Conservation (phyloP, 495 filamentous ascomycete genomes). For the Aspergillus wentii region DNA sequence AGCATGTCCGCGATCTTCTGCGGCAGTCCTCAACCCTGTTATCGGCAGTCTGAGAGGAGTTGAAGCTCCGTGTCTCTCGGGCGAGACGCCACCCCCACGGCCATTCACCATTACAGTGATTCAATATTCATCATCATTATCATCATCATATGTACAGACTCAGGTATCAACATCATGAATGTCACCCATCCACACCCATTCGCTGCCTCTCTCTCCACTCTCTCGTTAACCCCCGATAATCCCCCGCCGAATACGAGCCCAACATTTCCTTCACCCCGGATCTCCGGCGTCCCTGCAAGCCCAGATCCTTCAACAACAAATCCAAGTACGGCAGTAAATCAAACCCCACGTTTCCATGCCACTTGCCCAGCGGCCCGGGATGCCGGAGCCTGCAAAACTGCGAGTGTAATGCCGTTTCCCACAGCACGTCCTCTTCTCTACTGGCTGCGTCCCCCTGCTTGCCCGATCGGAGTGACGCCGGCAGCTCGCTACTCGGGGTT, state of each 20-base stretch:
- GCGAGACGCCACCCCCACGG: too few species aligned
- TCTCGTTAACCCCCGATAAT: constrained; percentile 46
- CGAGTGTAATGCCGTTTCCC: neutral
- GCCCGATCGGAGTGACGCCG: constrained; percentile 1
- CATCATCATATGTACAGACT: too few species aligned
- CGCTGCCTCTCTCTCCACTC: constrained; percentile 30
- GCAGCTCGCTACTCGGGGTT: neutral
- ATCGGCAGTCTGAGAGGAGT: too few species aligned
- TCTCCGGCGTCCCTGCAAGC: constrained; percentile 3
- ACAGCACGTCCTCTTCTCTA: neutral
- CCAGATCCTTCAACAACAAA: constrained; percentile 6
- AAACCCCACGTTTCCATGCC: neutral
- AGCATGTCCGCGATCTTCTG: too few species aligned
- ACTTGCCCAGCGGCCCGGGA: constrained; percentile 4
- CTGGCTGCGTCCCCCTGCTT: too few species aligned
- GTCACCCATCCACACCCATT: too few species aligned
- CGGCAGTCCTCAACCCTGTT: too few species aligned
- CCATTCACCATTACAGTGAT: too few species aligned
- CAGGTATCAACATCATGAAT: too few species aligned
- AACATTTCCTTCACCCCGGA: constrained; percentile 34
- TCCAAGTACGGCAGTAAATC: constrained; percentile 2
- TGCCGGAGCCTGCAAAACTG: constrained; percentile 2
- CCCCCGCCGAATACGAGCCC: constrained; percentile 42
- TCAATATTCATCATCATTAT: too few species aligned
- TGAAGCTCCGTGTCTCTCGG: too few species aligned